Percentiles rank a stretch among this genome's conserved stretches.
Evolutionary conservation across 352 stramenopile genomes (phyloP).

Genomic region (Thalassiosira mediterranea): DNA sequence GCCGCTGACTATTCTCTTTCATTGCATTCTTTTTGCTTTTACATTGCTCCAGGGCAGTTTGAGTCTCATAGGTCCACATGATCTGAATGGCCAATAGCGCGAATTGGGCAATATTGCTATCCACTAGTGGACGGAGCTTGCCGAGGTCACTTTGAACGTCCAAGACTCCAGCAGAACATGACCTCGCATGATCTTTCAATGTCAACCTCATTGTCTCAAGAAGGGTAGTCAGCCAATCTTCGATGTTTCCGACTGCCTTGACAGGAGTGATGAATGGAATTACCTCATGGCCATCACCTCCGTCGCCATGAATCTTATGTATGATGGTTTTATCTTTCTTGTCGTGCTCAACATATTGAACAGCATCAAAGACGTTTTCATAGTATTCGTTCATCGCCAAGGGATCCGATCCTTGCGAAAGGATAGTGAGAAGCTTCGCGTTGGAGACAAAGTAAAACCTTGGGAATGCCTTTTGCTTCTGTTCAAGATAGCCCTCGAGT

Average conservation of each 20-base stretch:
- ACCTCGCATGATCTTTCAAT: conserved; percentile 96
- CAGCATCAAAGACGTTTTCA: conserved; percentile 98
- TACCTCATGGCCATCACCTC: conserved; percentile 86
- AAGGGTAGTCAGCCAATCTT: conserved; percentile 97
- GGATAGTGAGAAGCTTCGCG: conserved; percentile 94
- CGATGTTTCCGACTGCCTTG: conserved; percentile 97
- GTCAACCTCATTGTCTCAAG: conserved; percentile 92
- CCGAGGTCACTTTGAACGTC: conserved; percentile 90
- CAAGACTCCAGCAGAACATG: conserved; percentile 92
- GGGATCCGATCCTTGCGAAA: conserved; percentile 96
- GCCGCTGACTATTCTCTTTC: conserved; percentile 95
- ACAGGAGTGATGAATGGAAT: conserved; percentile 94
- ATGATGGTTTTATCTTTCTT: conserved; percentile 98
- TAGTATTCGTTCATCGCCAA: conserved; percentile 99
- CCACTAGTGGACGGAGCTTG: conserved; percentile 91
- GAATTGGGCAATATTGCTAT: conserved; percentile 94
- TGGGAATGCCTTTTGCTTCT: conserved; percentile 98
- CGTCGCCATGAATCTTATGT: conserved; percentile 88
- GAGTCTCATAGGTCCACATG: conserved; percentile 95
- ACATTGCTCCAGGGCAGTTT: conserved; percentile 93
- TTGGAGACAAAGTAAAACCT: conserved; percentile 99
- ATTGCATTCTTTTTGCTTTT: conserved; percentile 96
- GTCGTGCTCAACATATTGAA: conserved; percentile 97
- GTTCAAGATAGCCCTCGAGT: conserved; percentile 97
- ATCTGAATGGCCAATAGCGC: conserved; percentile 94